Evolutionary conservation across 352 stramenopile species (phyloP), one percentile per base, ranked within the genome.

Genomic region (Phytopythium cucurbitacearum): DNA sequence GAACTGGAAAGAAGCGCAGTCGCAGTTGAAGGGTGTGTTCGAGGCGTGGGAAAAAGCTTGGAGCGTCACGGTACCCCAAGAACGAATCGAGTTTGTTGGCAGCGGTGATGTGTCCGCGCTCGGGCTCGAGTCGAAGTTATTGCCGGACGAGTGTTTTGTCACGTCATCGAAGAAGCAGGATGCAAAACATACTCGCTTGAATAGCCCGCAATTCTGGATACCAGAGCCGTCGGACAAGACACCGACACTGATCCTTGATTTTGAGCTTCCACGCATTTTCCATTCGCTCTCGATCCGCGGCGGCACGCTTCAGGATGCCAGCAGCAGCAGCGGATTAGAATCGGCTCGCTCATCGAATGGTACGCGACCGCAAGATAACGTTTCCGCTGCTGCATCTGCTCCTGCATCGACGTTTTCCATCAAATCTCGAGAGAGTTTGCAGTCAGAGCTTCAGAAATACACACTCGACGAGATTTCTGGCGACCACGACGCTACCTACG

Each of bases 201-300:
- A 89, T 53, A 73, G 61, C 33, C 7, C 54, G 8, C 69, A 87
- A 39, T 85, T 69, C 46, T 92, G 82, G 84, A 45, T 79, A 7
- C 67, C 77, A 15, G 68, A 89, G 5, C 54, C 71, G 7, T 58
- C 76, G 21, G 84, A 93, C 41, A 40, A 60, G 3, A 44, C 72
- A 8, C 77, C 82, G 4, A 86, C 80, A 2, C 36, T 89, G 2
- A 64, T 85, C 7, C 64, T 94, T 6, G 84, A 94, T 52, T 69
- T 94, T 3, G 80, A 89, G 50, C 65, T 87, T 16, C 78, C 82
- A 8, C 69, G 78, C 5, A 78, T 82, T 49, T 71, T 94, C 11
- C 63, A 88, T 21, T 79, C 82, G 1, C 32, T 94, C 33, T 55
- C 40, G 28, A 64, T 92, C n/a, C 74, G 75, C 37, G 83, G 84